phyloP scores from a whole-genome alignment of 257 asterid genomes.

The Solanum dulcamara region DNA sequence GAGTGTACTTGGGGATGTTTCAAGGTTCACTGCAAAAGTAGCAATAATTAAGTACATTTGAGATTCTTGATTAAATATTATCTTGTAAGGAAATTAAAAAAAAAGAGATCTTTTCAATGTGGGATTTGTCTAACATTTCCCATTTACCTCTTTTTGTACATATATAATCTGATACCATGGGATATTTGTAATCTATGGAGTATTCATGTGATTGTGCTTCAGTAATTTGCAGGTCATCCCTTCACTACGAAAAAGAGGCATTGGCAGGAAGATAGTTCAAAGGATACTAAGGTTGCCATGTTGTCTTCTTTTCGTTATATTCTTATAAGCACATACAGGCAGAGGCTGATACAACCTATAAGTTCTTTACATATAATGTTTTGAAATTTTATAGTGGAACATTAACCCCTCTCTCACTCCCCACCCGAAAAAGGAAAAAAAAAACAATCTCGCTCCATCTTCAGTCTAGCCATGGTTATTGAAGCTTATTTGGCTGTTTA shows the following conservation, averaged over 20 bases:
- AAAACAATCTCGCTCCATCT: background rate
- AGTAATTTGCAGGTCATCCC: slow-evolving; percentile 65
- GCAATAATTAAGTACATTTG: background rate
- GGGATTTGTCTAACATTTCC: background rate
- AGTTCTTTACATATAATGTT: background rate
- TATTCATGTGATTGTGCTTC: slow-evolving; percentile 11
- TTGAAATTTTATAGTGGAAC: background rate
- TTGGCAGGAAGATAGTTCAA: slow-evolving; percentile 63
- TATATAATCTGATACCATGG: background rate
- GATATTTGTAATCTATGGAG: background rate
- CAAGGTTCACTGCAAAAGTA: too few species aligned
- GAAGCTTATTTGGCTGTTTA: background rate
- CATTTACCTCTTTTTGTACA: background rate
- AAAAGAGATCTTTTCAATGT: background rate
- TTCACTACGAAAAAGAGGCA: slow-evolving; percentile 50
- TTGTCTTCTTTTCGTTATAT: background rate
- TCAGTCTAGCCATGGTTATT: background rate
- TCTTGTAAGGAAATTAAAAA: background rate
- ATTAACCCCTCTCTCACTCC: background rate
- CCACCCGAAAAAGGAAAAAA: background rate
- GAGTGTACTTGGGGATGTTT: too few species aligned
- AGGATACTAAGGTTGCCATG: slow-evolving; percentile 48
- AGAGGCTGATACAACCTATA: background rate
- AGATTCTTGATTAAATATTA: background rate
- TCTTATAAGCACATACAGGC: background rate